Percentiles rank a stretch among this genome's conserved stretches.
These are phyloP conservation scores for Podaxis sp. DNA, from an alignment of 768 basidiomycete species.

Conservation along the genomic window DNA sequence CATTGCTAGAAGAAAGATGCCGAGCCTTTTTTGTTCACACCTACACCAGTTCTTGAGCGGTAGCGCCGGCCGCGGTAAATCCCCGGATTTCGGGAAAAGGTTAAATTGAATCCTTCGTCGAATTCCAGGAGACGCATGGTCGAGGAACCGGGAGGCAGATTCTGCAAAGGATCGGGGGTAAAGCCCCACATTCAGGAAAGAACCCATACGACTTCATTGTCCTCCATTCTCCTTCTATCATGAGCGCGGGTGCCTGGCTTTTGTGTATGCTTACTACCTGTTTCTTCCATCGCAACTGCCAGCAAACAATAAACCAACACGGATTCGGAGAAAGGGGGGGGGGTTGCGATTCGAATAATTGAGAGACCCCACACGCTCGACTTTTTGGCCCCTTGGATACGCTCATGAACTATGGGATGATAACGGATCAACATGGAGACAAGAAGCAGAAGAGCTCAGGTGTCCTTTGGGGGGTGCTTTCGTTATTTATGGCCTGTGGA, in stretches of 20 bases:
- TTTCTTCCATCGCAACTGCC: conserved; percentile 8
- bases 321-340: not conserved
- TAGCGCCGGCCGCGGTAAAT: not conserved
- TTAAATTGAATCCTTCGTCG: not conserved
- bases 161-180: not conserved
- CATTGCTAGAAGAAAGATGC: not conserved
- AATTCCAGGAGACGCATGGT: not conserved
- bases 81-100: not conserved
- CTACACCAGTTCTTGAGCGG: not conserved
- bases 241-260: not conserved
- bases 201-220: not conserved
- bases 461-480: not conserved
- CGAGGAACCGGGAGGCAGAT: too few relatives aligned
- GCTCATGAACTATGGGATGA: not conserved
- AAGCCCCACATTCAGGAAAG: not conserved
- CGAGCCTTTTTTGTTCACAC: not conserved
- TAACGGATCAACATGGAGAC: conserved; percentile 7
- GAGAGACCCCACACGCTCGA: not conserved
- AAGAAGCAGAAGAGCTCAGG: not conserved
- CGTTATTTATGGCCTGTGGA: conserved; percentile 4
- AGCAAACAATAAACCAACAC: not conserved
- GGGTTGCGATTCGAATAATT: not conserved
- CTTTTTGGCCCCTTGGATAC: not conserved
- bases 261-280: not conserved
- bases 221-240: conserved; percentile 1